Percentiles rank a stretch among this genome's conserved stretches.
These are phyloP conservation scores for Aquilaria agallochum DNA, from an alignment of 441 rosid genomes.

Conservation along the genomic window DNA sequence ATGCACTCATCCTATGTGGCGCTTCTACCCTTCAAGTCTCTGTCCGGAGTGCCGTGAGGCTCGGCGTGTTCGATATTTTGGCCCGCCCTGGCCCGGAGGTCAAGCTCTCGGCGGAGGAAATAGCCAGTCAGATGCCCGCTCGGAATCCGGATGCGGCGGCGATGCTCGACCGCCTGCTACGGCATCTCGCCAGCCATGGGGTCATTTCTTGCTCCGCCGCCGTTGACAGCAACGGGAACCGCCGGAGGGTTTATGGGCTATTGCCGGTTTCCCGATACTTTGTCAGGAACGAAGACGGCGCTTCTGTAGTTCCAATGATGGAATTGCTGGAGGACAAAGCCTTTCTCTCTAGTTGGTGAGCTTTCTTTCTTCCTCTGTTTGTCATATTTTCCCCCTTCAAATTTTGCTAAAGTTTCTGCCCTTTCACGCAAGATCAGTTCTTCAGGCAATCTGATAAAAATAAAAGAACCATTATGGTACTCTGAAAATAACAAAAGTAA, in stretches of 20 bases:
- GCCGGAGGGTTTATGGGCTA: slow-evolving; percentile 23
- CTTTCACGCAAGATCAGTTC: too few species aligned
- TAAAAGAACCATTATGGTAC: too few species aligned
- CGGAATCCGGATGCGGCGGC: slow-evolving; percentile 21
- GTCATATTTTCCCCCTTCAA: neutral
- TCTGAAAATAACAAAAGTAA: neutral
- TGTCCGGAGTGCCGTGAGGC: slow-evolving; percentile 24
- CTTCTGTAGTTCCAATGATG: slow-evolving; percentile 18
- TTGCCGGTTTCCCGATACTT: slow-evolving; percentile 30
- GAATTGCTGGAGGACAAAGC: slow-evolving; percentile 13
- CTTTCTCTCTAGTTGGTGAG: slow-evolving; percentile 7
- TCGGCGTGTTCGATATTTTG: slow-evolving; percentile 24
- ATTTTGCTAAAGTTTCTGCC: too few species aligned
- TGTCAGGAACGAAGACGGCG: slow-evolving; percentile 24
- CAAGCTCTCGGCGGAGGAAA: slow-evolving; percentile 11
- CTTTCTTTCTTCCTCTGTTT: neutral
- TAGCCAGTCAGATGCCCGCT: slow-evolving; percentile 6
- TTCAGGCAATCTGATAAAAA: too few species aligned
- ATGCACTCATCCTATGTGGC: slow-evolving; percentile 21
- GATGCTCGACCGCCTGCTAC: slow-evolving; percentile 32
- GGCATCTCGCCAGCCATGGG: slow-evolving; percentile 29
- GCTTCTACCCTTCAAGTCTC: slow-evolving; percentile 26
- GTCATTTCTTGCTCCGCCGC: slow-evolving; percentile 26
- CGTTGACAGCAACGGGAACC: neutral
- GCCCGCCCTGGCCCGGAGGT: slow-evolving; percentile 13